phyloP scores from a whole-genome alignment of 1,284 basidiomycete species.

The Ustilago bromivora region DNA sequence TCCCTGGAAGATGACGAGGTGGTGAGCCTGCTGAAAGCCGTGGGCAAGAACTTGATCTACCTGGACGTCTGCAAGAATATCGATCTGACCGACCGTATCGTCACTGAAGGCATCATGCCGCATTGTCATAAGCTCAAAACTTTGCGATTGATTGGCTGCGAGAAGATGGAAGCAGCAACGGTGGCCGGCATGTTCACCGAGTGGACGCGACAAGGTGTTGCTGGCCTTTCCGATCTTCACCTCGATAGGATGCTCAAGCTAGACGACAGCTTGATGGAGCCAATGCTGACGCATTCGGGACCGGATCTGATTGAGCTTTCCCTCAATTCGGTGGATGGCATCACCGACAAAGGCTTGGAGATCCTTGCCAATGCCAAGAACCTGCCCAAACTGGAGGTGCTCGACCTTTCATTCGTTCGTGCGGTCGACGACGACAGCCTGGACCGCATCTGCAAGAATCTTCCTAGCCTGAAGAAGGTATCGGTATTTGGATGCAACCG shows the following conservation, averaged over 20 bases:
- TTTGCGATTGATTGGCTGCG: conserved; percentile 76
- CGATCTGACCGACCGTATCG: conserved; percentile 74
- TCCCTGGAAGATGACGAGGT: conserved; percentile 76
- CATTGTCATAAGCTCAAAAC: conserved; percentile 74
- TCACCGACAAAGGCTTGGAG: conserved; percentile 75
- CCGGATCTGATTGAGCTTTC: conserved; percentile 76
- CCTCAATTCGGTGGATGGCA: conserved; percentile 81
- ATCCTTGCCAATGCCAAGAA: conserved; percentile 70
- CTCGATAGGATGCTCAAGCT: conserved; percentile 71
- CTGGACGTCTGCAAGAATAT: conserved; percentile 78
- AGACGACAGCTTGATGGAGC: conserved; percentile 74
- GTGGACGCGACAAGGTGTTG: conserved; percentile 17
- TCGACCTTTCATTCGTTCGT: conserved; percentile 91
- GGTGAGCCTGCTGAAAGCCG: conserved; percentile 73
- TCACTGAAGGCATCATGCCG: conserved; percentile 76
- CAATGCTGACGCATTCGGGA: conserved; percentile 81
- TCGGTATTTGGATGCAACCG: conserved; percentile 69
- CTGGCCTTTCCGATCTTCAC: conserved; percentile 59
- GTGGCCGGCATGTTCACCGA: conserved; percentile 44
- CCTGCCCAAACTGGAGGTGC: conserved; percentile 72
- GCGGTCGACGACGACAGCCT: conserved; percentile 85
- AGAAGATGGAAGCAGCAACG: conserved; percentile 72
- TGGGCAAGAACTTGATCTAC: conserved; percentile 74
- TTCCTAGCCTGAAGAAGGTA: conserved; percentile 57
- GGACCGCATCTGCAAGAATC: conserved; percentile 74